Conservation (phyloP, 192 early-diverging fungal species). For the Dissophora ornata region DNA sequence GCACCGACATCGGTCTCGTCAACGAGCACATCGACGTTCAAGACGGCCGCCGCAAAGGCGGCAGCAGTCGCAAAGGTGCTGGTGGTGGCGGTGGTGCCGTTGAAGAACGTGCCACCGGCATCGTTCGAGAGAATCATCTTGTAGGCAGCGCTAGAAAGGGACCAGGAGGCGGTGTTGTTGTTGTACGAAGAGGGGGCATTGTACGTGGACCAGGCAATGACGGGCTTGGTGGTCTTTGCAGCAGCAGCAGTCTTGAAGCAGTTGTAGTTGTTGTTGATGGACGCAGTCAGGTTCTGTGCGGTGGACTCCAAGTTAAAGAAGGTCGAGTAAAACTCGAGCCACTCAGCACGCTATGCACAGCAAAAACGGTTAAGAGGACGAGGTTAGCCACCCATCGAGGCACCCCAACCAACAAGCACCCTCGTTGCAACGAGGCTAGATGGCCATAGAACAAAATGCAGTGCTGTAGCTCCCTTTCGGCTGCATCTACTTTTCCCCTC, state of each 20-base stretch:
- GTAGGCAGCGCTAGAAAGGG: constrained; percentile 68
- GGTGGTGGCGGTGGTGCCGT: constrained; percentile 45
- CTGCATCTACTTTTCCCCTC: too few species aligned
- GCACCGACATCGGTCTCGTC: constrained; percentile 74
- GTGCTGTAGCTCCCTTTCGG: too few species aligned
- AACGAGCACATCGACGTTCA: constrained; percentile 74
- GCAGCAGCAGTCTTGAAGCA: constrained; percentile 61
- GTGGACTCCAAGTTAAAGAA: constrained; percentile 74
- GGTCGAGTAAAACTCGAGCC: constrained; percentile 68
- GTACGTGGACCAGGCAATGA: constrained; percentile 76
- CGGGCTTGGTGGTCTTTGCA: constrained; percentile 46
- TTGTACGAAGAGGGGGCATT: constrained; percentile 70
- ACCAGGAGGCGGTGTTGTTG: constrained; percentile 77
- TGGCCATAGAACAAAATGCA: too few species aligned
- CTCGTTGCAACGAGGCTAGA: too few species aligned
- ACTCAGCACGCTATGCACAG: constrained; percentile 62
- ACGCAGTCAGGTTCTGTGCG: constrained; percentile 58
- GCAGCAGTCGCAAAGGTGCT: constrained; percentile 53
- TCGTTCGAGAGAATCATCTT: constrained; percentile 71
- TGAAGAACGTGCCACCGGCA: constrained; percentile 75
- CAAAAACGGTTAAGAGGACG: too few species aligned
- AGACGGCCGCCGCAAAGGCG: constrained; percentile 67
- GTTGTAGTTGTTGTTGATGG: constrained; percentile 71
- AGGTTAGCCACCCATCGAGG: not conserved
- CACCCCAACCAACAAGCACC: too few species aligned